Evolutionary conservation across 208 protist genomes (phyloP), one percentile per base, ranked within the genome.

Genomic region (Polymyxa betae): DNA sequence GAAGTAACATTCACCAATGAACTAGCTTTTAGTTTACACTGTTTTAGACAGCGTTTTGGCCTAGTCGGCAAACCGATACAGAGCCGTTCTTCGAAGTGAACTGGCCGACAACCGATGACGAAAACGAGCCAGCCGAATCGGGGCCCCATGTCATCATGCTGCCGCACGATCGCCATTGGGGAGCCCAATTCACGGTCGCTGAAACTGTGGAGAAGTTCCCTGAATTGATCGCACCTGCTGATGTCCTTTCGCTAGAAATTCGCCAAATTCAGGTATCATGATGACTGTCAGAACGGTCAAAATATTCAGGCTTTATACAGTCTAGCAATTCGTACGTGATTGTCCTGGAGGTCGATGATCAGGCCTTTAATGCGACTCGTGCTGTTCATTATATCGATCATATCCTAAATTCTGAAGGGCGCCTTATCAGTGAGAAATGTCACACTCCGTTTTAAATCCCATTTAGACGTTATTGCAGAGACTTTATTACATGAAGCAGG

Each of bases 241-340:
- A 82, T 82, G n/a, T 82, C 35, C 40, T 82, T 35, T 82, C 72
- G 5, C 35, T 82, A n/a, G 72, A 82, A 82, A 40, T 82, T 82
- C 72, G 72, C 35, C 72, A 82, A 82, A 82, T n/a, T 35, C 72
- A 35, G 72, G 72, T 82, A 82, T 43, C 16, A 43, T 35, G 72
- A 38, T 82, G 5, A 82, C 49, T 60, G 5, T 24, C 5, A 60
- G 24, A 60, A 29, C 24, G 24, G 49, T 60, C 49, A 60, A 60
- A 60, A 60, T 60, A 29, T 5, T 60, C 49, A 60, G 5, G 5
- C 49, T 60, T 60, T n/a, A n/a, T n/a, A n/a, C n/a, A 60, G 49
- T 5, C 5, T 35, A 5, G 16, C n/a, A 35, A 35, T 43, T 35
- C n/a, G n/a, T 82, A 40, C n/a, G 35, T 82, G 5, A 66, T 66